phyloP scores from a whole-genome alignment of 495 filamentous ascomycete species.

The Neurospora cerealis region DNA sequence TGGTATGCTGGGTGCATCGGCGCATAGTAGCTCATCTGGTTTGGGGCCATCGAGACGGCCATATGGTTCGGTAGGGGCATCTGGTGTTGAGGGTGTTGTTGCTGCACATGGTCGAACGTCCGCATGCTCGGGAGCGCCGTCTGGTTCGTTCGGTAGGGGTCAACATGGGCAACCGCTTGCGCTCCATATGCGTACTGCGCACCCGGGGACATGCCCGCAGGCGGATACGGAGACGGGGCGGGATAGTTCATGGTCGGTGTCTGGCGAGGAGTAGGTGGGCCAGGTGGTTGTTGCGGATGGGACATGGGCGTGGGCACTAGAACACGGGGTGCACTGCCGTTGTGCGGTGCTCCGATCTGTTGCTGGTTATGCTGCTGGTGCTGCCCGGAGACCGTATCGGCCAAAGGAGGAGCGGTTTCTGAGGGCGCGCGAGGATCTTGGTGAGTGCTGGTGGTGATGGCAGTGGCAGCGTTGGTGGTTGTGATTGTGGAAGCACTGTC shows the following conservation, averaged over 20 bases:
- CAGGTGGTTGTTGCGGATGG: constrained; percentile 32
- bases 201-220: constrained; percentile 39
- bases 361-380: neutral
- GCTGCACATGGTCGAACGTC: constrained; percentile 41
- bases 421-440: neutral
- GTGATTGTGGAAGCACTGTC: constrained; percentile 12
- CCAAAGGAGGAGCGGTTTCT: neutral
- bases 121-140: constrained; percentile 60
- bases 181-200: constrained; percentile 43
- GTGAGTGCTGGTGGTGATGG: neutral
- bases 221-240: constrained; percentile 44
- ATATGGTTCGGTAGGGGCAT: constrained; percentile 28
- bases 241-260: constrained; percentile 39
- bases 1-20: constrained; percentile 31
- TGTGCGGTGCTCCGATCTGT: constrained; percentile 4
- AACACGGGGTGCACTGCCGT: constrained; percentile 7
- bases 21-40: constrained; percentile 31
- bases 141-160: constrained; percentile 27
- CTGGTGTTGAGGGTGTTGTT: constrained; percentile 31
- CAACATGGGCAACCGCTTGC: constrained; percentile 19
- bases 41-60: constrained; percentile 22
- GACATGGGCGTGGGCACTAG: constrained; percentile 32
- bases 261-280: constrained; percentile 30
- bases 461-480: neutral
- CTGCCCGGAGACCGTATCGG: neutral